These are phyloP conservation scores for Fraxinus baroniana DNA, from an alignment of 305 asterid genomes.

Conservation along the genomic window DNA sequence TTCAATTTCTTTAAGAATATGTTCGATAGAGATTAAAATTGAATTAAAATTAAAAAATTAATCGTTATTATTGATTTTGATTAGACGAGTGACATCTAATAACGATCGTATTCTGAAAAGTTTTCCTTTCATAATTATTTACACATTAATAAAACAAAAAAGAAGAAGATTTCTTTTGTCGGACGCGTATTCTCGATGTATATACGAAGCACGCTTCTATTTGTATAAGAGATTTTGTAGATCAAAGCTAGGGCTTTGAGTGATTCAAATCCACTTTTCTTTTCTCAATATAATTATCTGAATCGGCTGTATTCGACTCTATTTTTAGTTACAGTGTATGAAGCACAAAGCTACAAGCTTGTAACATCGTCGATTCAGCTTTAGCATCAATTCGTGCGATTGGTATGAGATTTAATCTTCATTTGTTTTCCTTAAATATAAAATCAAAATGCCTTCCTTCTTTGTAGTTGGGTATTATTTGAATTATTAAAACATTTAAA, in stretches of 20 bases:
- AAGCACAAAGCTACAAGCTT: conserved; percentile 24
- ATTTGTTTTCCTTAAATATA: neutral
- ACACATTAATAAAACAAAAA: too few relatives aligned
- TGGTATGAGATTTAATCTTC: conserved; percentile 30
- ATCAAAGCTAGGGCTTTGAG: neutral
- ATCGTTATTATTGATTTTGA: too few relatives aligned
- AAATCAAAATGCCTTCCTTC: neutral
- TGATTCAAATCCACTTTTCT: neutral
- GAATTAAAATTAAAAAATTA: too few relatives aligned
- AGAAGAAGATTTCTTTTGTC: neutral
- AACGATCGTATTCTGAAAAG: too few relatives aligned
- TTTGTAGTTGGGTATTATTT: neutral
- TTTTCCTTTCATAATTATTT: too few relatives aligned
- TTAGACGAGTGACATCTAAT: too few relatives aligned
- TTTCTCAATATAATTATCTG: neutral
- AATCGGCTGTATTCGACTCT: neutral
- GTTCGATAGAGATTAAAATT: too few relatives aligned
- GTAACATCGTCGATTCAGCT: conserved; percentile 23
- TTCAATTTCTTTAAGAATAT: too few relatives aligned
- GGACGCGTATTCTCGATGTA: neutral
- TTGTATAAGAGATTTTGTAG: neutral
- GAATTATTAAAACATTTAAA: conserved; percentile 3
- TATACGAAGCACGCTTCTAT: neutral
- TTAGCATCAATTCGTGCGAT: conserved; percentile 26
- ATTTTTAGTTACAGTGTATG: neutral